Conservation (phyloP, 2,329 filamentous ascomycete genomes). For the Monosporascus sp. region DNA sequence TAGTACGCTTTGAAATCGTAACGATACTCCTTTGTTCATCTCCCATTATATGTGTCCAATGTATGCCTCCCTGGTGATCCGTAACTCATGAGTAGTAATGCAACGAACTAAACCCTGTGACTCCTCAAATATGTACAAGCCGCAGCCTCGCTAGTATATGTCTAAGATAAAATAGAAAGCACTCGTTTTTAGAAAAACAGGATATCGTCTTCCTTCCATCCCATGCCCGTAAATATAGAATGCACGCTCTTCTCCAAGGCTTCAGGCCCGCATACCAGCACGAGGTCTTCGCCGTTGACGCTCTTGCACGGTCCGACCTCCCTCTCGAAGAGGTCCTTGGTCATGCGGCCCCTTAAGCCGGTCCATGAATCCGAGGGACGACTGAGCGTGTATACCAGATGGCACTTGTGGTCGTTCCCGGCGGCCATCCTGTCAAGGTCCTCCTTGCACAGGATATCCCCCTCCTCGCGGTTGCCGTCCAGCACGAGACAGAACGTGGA, state of each 20-base stretch:
- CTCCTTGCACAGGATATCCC: slow-evolving; percentile 74
- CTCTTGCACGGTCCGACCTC: slow-evolving; percentile 42
- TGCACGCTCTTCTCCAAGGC: slow-evolving; percentile 63
- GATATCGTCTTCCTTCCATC: slow-evolving; percentile 68
- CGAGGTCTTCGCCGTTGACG: slow-evolving; percentile 48
- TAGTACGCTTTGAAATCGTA: neutral
- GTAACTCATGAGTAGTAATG: neutral
- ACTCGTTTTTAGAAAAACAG: slow-evolving; percentile 59
- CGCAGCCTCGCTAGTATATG: neutral
- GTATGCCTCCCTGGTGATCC: neutral
- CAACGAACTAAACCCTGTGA: neutral
- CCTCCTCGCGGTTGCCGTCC: slow-evolving; percentile 69
- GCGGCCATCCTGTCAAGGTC: slow-evolving; percentile 63
- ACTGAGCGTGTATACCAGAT: slow-evolving; percentile 65
- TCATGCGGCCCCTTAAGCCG: slow-evolving; percentile 64
- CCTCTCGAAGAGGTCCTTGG: slow-evolving; percentile 53
- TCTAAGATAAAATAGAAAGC: neutral
- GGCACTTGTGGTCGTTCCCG: slow-evolving; percentile 51
- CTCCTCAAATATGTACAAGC: neutral
- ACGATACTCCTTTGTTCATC: neutral
- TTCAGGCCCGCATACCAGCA: slow-evolving; percentile 75
- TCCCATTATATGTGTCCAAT: neutral
- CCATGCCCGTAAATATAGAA: slow-evolving; percentile 45
- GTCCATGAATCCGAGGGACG: slow-evolving; percentile 59
- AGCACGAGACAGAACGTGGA: slow-evolving; percentile 66